A percentile compares a stretch with the other conserved stretches of the same genome.
Conservation (phyloP, 345 rosid genomes). For the Eucalyptus microcorys region DNA sequence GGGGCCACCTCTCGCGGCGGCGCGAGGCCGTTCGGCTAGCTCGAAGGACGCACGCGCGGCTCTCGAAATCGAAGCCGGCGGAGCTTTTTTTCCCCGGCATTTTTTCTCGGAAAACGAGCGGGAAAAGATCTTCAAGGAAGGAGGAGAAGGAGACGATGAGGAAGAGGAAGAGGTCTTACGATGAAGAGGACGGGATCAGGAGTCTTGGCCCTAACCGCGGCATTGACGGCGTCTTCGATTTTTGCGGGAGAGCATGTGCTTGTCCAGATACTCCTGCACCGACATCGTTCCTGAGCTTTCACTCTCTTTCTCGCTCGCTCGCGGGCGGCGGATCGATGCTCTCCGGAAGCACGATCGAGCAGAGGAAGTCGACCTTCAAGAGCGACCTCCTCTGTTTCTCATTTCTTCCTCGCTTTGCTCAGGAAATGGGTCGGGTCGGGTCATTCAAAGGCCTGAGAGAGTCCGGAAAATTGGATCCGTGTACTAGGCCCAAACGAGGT, state of each 20-base stretch:
- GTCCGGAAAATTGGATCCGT: neutral
- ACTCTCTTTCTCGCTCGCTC: neutral
- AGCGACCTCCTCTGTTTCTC: neutral
- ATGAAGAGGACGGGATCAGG: conserved; percentile 95
- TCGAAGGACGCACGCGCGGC: neutral
- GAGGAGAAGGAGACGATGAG: neutral
- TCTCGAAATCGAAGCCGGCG: neutral
- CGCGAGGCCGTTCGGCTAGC: neutral
- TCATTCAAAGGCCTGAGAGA: neutral
- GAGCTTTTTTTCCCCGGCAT: neutral
- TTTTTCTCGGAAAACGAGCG: neutral
- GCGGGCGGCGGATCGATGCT: neutral
- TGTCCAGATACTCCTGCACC: conserved; percentile 89
- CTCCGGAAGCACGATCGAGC: neutral
- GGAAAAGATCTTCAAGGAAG: neutral
- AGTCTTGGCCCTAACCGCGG: conserved; percentile 91
- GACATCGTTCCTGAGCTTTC: conserved; percentile 32
- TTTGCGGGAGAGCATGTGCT: conserved; percentile 85
- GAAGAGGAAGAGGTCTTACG: conserved; percentile 19
- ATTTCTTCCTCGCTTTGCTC: neutral
- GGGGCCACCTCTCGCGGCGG: neutral
- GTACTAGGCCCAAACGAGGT: neutral
- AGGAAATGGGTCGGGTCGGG: neutral
- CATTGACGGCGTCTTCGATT: conserved; percentile 99
- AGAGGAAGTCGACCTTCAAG: neutral